Base-by-base conservation (phyloP, 2,329 filamentous ascomycete genomes). In the Phialophora tarda region DNA sequence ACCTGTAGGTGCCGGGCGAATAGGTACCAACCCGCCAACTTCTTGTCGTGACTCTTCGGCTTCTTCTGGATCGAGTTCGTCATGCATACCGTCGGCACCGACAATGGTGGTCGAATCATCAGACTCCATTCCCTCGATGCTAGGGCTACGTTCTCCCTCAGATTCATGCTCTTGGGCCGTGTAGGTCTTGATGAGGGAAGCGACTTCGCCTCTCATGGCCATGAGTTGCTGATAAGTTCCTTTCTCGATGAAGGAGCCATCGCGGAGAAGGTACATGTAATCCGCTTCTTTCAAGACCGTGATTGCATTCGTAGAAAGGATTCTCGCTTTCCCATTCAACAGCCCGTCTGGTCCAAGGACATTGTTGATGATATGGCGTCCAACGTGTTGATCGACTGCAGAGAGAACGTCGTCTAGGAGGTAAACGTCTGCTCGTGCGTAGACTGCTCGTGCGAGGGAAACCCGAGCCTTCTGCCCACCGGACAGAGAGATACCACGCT, bases 371-470 rank as follows among this genome's bases (percentile, higher is more conserved):
- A 99, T 86, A 79, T 99, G 95, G 70, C 92, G 87, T 58, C 95
- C 95, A 66, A 99, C 95, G 75, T 99, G 95, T 71, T 96, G 94
- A 79, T 99, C 95, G n/a, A 99, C 95, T 0, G 96, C 95, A 17
- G 94, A 98, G 11, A 99, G 84, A 68, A 93, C 91, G 76, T 99
- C 95, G 72, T 99, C 95, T 11, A 99, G 84, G 12, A 99, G 84
- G 75, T 98, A 98, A 58, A 99, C 88, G 77, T 99, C 96, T n/a
- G 95, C 93, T 72, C 95, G 87, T 59, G 96, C 93, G 76, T 99
- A 99, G 0, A 99, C 95, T 32, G 96, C 94, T 77, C 95, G 88
- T 48, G 95, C 95, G 62, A 99, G 84, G 14, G 93, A 94, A 67
- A 99, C 85, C 69, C 95, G 91, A 63, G 95, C 94, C 80, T 97